These are phyloP conservation scores for Termitomyces sp. DNA, from an alignment of 768 basidiomycete species.

Conservation along the genomic window DNA sequence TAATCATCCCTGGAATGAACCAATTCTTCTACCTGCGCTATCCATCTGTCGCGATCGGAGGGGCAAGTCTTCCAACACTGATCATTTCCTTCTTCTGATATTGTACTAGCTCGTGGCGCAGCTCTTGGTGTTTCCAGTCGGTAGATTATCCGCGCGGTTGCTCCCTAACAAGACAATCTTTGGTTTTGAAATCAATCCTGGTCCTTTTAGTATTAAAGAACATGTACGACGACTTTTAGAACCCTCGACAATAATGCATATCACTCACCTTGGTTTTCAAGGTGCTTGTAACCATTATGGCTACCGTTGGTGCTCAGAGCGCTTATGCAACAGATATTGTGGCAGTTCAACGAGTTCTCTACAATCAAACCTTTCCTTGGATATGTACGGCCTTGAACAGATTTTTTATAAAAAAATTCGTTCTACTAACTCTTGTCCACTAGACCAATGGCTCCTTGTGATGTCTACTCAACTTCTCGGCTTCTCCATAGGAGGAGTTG, in stretches of 20 bases:
- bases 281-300: slow-evolving; percentile 68
- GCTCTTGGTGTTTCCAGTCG: slow-evolving; percentile 64
- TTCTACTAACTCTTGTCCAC: not conserved
- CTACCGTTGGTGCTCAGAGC: slow-evolving; percentile 46
- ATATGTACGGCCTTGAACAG: slow-evolving; percentile 22
- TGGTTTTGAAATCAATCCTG: slow-evolving; percentile 64
- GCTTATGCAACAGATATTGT: slow-evolving; percentile 69
- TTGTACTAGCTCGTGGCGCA: slow-evolving; percentile 55
- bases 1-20: slow-evolving; percentile 68
- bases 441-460: slow-evolving; percentile 57
- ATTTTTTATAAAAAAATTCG: not conserved
- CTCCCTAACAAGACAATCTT: slow-evolving; percentile 49
- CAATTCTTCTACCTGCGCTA: slow-evolving; percentile 76
- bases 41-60: slow-evolving; percentile 57
- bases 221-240: slow-evolving; percentile 23
- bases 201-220: slow-evolving; percentile 74
- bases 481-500: slow-evolving; percentile 50
- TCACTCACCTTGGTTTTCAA: slow-evolving; percentile 14
- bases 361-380: slow-evolving; percentile 54
- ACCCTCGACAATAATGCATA: not conserved
- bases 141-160: slow-evolving; percentile 59
- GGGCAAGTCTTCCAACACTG: slow-evolving; percentile 27
- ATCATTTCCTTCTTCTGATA: not conserved
- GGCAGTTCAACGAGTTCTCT: slow-evolving; percentile 69
- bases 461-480: slow-evolving; percentile 73